A percentile compares a stretch with the other conserved stretches of the same genome.
Conservation (phyloP, 345 rosid species). For the Eucalyptus cloeziana region DNA sequence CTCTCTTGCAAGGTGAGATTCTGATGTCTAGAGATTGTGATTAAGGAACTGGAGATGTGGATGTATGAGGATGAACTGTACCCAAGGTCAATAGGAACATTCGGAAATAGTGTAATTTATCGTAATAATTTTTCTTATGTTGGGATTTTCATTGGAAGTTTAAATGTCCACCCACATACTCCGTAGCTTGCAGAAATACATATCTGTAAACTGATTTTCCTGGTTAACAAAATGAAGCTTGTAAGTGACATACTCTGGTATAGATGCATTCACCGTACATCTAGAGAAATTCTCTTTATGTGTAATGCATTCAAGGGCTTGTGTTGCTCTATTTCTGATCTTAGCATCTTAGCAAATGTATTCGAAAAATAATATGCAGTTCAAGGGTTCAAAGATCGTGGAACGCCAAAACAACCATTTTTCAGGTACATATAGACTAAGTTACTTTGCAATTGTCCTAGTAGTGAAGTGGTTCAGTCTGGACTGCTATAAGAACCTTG, state of each 20-base stretch:
- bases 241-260: not conserved
- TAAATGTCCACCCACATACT: not conserved
- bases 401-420: conserved; percentile 61
- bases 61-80: not conserved
- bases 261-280: not conserved
- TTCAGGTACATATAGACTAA: conserved; percentile 29
- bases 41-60: not conserved
- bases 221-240: not conserved
- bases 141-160: not conserved
- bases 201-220: not conserved
- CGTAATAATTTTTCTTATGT: not conserved
- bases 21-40: not conserved
- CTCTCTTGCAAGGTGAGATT: conserved; percentile 72
- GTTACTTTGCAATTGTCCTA: not conserved
- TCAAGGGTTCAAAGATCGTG: conserved; percentile 60
- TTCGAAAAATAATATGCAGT: conserved; percentile 17
- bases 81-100: not conserved
- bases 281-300: not conserved
- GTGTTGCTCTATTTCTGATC: not conserved
- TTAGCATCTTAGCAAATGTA: not conserved
- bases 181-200: not conserved
- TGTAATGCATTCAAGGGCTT: not conserved
- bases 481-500: not conserved
- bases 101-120: not conserved
- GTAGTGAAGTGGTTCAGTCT: not conserved